Evolutionary conservation across 345 rosid genomes (phyloP).

Genomic region (Gossypium raimondii): DNA sequence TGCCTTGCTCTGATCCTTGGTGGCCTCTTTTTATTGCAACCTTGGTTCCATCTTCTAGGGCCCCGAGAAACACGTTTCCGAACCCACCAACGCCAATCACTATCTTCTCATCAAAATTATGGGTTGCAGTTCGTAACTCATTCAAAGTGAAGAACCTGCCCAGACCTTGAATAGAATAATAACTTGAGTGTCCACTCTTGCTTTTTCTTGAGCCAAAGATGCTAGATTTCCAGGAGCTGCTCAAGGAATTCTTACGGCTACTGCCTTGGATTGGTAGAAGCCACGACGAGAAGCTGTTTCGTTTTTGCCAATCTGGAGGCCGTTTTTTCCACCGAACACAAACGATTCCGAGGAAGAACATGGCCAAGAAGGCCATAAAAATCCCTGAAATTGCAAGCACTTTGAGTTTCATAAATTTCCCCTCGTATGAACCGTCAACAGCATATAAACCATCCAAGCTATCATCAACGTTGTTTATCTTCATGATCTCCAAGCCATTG

Average conservation of each 20-base stretch:
- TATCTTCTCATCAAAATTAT: slow-evolving; percentile 63
- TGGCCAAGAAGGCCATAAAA: slow-evolving; percentile 41
- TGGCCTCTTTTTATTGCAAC: slow-evolving; percentile 70
- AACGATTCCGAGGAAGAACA: slow-evolving; percentile 38
- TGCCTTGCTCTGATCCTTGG: slow-evolving; percentile 69
- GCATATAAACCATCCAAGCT: slow-evolving; percentile 54
- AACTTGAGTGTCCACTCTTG: slow-evolving; percentile 49
- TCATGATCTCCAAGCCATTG: slow-evolving; percentile 74
- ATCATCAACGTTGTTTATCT: slow-evolving; percentile 51
- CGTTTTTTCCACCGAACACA: slow-evolving; percentile 48
- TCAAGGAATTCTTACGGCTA: slow-evolving; percentile 38
- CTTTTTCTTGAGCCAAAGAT: slow-evolving; percentile 53
- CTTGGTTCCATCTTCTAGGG: slow-evolving; percentile 58
- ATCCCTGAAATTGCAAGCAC: slow-evolving; percentile 51
- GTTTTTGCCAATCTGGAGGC: slow-evolving; percentile 58
- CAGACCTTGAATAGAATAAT: slow-evolving; percentile 54
- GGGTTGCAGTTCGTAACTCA: slow-evolving; percentile 62
- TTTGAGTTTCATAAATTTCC: slow-evolving; percentile 35
- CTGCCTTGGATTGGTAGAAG: slow-evolving; percentile 51
- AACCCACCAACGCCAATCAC: slow-evolving; percentile 83
- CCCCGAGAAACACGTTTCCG: slow-evolving; percentile 71
- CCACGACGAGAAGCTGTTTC: slow-evolving; percentile 71
- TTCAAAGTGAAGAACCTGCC: slow-evolving; percentile 55
- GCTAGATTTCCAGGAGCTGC: slow-evolving; percentile 50
- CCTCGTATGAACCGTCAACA: slow-evolving; percentile 32